Conservation (phyloP, 2,329 filamentous ascomycete genomes). For the Cladosporium austrohemisphaericum region DNA sequence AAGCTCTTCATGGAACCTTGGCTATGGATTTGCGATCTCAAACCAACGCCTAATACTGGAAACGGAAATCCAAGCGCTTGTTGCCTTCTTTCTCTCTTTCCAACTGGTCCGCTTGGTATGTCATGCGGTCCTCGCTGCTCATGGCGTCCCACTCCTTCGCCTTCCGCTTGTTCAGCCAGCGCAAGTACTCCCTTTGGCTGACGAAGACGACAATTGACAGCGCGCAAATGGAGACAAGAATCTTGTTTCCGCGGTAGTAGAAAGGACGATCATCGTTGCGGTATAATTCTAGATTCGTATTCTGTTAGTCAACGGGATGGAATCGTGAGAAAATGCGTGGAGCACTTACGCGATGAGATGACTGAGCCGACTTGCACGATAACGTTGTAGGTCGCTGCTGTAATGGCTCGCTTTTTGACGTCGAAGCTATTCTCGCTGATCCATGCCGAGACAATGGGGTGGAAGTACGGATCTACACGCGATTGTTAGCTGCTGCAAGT, state of each 20-base stretch:
- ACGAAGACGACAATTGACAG: conserved; percentile 46
- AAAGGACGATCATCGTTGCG: conserved; percentile 25
- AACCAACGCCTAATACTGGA: conserved; percentile 27
- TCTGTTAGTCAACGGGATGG: too few species aligned
- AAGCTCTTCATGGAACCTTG: neutral
- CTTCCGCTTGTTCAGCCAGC: conserved; percentile 30
- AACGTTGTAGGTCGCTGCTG: conserved; percentile 39
- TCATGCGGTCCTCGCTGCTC: conserved; percentile 45
- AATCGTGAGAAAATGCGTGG: too few species aligned
- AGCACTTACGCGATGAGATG: conserved; percentile 9
- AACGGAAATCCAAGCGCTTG: conserved; percentile 39
- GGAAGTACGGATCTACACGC: conserved; percentile 42
- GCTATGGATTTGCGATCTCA: neutral
- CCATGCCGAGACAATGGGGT: conserved; percentile 59
- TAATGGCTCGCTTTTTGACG: conserved; percentile 53
- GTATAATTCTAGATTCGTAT: conserved; percentile 29
- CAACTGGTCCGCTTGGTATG: conserved; percentile 44
- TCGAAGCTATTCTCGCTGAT: conserved; percentile 61
- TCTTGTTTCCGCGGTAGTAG: conserved; percentile 50
- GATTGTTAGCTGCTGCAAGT: conserved; percentile 33
- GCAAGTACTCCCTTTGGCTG: conserved; percentile 50
- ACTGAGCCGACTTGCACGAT: conserved; percentile 11
- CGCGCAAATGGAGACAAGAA: conserved; percentile 49
- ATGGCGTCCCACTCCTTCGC: conserved; percentile 48
- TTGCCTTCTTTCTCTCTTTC: conserved; percentile 33